Conservation (phyloP, 2,329 filamentous ascomycete genomes). For the Chrysoporthe cubensis region DNA sequence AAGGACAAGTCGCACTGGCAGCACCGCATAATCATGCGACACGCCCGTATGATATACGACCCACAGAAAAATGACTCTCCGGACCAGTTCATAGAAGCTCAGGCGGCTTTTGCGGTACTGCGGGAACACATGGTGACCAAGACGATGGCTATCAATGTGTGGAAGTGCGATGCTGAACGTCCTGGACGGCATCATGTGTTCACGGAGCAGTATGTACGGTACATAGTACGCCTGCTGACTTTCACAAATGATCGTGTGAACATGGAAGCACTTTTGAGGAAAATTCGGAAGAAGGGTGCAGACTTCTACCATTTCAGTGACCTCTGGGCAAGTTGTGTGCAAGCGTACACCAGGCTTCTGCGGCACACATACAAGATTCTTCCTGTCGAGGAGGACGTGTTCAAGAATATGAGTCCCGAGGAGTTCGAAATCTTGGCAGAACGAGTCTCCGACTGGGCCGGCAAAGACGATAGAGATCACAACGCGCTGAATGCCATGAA, state of each 20-base stretch:
- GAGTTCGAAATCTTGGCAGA: conserved; percentile 63
- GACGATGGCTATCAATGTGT: conserved; percentile 92
- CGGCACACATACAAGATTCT: conserved; percentile 53
- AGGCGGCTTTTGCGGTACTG: conserved; percentile 80
- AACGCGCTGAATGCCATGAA: conserved; percentile 58
- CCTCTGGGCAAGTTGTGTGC: conserved; percentile 61
- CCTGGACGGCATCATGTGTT: conserved; percentile 90
- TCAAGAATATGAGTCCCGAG: conserved; percentile 57
- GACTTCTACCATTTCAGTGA: conserved; percentile 71
- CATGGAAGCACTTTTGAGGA: conserved; percentile 76
- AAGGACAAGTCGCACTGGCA: conserved; percentile 96
- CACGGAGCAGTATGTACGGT: conserved; percentile 82
- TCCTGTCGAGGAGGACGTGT: conserved; percentile 55
- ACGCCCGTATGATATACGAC: conserved; percentile 60
- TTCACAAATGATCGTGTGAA: conserved; percentile 75
- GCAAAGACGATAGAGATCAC: conserved; percentile 42
- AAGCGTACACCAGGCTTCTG: conserved; percentile 57
- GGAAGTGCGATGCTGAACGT: conserved; percentile 87
- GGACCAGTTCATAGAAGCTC: conserved; percentile 66
- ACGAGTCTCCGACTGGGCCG: conserved; percentile 59
- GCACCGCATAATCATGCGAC: conserved; percentile 83
- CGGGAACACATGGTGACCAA: conserved; percentile 80
- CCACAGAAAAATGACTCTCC: conserved; percentile 39
- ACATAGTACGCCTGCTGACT: conserved; percentile 76
- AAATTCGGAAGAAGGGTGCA: conserved; percentile 79